These are phyloP conservation scores for Zasmidium angulare DNA, from an alignment of 2,329 filamentous ascomycete species.

Conservation along the genomic window DNA sequence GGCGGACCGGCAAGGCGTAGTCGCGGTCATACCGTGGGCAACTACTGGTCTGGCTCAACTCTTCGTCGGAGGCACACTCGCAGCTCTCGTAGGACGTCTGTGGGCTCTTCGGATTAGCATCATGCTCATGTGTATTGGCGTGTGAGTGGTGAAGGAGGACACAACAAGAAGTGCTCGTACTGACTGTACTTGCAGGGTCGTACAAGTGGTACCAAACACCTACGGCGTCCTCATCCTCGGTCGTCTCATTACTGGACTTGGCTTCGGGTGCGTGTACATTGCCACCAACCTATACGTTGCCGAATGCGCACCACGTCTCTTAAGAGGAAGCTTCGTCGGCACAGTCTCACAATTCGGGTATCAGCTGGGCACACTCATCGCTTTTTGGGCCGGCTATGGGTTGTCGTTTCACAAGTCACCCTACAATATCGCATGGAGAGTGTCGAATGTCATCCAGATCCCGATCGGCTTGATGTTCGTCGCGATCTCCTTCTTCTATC, in stretches of 20 bases:
- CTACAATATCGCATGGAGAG: constrained; percentile 46
- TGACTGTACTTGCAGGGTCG: constrained; percentile 30
- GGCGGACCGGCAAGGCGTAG: constrained; percentile 37
- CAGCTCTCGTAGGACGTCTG: constrained; percentile 39
- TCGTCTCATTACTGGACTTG: constrained; percentile 42
- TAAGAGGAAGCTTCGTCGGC: constrained; percentile 44
- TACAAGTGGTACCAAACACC: constrained; percentile 44
- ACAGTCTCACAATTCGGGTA: constrained; percentile 46
- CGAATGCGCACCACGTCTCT: constrained; percentile 41
- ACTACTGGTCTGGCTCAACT: constrained; percentile 43
- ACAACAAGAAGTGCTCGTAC: not conserved
- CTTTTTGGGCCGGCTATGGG: constrained; percentile 47
- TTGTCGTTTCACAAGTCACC: constrained; percentile 41
- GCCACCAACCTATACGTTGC: constrained; percentile 45
- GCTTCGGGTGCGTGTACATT: constrained; percentile 45
- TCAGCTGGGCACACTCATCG: constrained; percentile 46
- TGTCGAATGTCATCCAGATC: constrained; percentile 45
- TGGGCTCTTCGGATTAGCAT: constrained; percentile 45
- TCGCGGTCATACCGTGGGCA: constrained; percentile 46
- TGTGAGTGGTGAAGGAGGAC: constrained; percentile 25
- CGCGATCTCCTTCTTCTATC: constrained; percentile 40
- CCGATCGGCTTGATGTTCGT: constrained; percentile 42
- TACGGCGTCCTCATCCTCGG: constrained; percentile 44
- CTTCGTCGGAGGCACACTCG: constrained; percentile 41
- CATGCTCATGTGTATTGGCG: constrained; percentile 40